Evolutionary conservation across 2,329 filamentous ascomycete genomes (phyloP).

Genomic region (Aspergillus novoparasiticus): DNA sequence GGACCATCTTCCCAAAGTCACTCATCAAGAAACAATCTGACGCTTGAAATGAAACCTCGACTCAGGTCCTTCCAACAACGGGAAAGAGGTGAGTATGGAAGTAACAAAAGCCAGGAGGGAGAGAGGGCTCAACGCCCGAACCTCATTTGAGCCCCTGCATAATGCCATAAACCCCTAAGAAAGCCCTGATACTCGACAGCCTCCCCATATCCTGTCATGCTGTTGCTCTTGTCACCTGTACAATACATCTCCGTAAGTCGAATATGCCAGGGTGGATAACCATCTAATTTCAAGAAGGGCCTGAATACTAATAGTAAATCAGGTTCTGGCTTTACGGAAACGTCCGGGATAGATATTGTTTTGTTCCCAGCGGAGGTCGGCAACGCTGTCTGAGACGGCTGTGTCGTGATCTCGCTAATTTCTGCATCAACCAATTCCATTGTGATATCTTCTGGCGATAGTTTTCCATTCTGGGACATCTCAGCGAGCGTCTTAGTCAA

Average conservation of each 20-base stretch:
- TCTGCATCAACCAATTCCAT: constrained; percentile 87
- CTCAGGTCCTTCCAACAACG: background rate
- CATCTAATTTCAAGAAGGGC: constrained; percentile 78
- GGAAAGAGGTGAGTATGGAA: background rate
- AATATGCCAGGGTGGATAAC: constrained; percentile 96
- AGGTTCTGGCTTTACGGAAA: constrained; percentile 76
- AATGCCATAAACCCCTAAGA: constrained; percentile 79
- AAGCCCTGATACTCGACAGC: constrained; percentile 91
- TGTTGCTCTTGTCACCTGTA: constrained; percentile 49
- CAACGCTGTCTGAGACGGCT: constrained; percentile 26
- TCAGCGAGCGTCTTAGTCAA: constrained; percentile 90
- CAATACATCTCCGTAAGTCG: constrained; percentile 90
- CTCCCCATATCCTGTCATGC: constrained; percentile 40
- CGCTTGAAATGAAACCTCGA: background rate
- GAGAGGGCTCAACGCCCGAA: constrained; percentile 61
- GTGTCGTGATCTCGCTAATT: constrained; percentile 61
- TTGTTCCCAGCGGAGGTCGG: constrained; percentile 6
- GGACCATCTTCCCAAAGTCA: background rate
- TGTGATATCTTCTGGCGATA: constrained; percentile 79
- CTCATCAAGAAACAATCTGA: background rate
- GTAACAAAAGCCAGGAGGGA: background rate
- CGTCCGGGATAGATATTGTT: background rate
- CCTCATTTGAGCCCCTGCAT: constrained; percentile 83
- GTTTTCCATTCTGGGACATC: constrained; percentile 89
- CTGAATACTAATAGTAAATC: constrained; percentile 88